A percentile compares a stretch with the other conserved stretches of the same genome.
These are phyloP conservation scores for Globisporangium nagaii DNA, from an alignment of 352 stramenopile species.

Conservation along the genomic window DNA sequence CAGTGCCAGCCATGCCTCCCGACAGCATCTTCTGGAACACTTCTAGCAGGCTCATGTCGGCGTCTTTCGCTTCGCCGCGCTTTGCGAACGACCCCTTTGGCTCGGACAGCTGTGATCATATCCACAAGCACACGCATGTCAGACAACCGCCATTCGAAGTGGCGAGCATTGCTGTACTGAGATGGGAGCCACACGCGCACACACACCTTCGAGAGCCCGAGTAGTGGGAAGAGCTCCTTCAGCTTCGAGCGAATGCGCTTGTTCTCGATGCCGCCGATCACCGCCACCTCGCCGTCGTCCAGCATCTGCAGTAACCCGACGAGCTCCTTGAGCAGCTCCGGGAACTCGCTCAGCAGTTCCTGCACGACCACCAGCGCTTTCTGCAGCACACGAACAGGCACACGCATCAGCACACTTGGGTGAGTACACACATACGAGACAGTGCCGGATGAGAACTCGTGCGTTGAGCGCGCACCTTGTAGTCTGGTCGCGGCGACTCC, in stretches of 20 bases:
- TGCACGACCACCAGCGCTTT: constrained; percentile 42
- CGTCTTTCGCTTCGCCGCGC: constrained; percentile 6
- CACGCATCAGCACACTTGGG: background rate
- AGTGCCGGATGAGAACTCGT: too few relatives aligned
- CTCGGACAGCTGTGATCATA: constrained; percentile 27
- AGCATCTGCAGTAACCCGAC: constrained; percentile 68
- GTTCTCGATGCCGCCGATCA: constrained; percentile 79
- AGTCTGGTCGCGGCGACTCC: constrained; percentile 13
- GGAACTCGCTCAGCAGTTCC: constrained; percentile 58
- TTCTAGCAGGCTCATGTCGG: constrained; percentile 37
- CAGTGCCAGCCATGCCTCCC: background rate
- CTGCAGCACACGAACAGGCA: constrained; percentile 24
- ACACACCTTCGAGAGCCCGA: constrained; percentile 57
- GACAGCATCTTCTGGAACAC: constrained; percentile 44
- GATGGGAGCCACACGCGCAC: too few relatives aligned
- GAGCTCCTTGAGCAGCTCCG: constrained; percentile 57
- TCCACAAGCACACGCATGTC: background rate
- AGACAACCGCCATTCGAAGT: background rate
- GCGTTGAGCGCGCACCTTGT: background rate
- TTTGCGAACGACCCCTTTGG: constrained; percentile 57
- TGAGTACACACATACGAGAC: too few relatives aligned
- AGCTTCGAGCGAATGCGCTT: constrained; percentile 56
- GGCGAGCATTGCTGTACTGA: too few relatives aligned
- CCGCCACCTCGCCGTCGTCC: constrained; percentile 62
- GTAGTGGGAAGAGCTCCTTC: constrained; percentile 59